phyloP scores from a whole-genome alignment of 1,284 basidiomycete genomes.

The Ceratobasidium sp. region DNA sequence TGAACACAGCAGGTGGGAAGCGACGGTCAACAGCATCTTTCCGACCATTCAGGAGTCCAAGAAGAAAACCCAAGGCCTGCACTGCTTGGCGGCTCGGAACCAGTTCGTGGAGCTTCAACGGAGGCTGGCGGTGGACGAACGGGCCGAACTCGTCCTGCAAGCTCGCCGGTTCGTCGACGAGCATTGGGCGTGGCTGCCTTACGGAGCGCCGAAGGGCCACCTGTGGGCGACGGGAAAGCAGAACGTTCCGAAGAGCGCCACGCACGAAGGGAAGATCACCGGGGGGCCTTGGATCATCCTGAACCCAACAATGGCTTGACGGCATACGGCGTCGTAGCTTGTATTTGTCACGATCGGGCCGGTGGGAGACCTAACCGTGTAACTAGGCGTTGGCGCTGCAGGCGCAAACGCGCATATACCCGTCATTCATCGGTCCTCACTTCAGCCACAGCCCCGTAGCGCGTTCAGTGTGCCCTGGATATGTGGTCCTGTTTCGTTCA shows the following conservation, averaged over 20 bases:
- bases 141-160: neutral
- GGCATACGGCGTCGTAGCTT: too few relatives aligned
- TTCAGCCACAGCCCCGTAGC: too few relatives aligned
- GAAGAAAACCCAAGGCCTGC: neutral
- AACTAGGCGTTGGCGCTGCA: too few relatives aligned
- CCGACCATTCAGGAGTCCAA: neutral
- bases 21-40: neutral
- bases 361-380: too few relatives aligned
- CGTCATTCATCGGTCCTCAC: too few relatives aligned
- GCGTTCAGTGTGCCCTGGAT: too few relatives aligned
- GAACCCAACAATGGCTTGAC: neutral
- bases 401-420: too few relatives aligned
- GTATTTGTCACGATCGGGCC: too few relatives aligned
- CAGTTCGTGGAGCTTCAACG: neutral
- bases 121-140: neutral
- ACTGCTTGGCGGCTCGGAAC: neutral
- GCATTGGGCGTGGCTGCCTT: slow-evolving; percentile 4
- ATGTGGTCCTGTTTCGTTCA: too few relatives aligned
- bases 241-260: neutral
- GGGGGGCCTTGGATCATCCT: neutral
- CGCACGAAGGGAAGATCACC: neutral
- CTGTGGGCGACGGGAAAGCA: neutral
- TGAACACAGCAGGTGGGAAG: slow-evolving; percentile 15
- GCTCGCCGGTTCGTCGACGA: neutral
- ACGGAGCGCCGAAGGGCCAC: slow-evolving; percentile 3